A percentile compares a stretch with the other conserved stretches of the same genome.
phyloP scores from a whole-genome alignment of 1,284 basidiomycete species.

The Cerioporus squamosus region DNA sequence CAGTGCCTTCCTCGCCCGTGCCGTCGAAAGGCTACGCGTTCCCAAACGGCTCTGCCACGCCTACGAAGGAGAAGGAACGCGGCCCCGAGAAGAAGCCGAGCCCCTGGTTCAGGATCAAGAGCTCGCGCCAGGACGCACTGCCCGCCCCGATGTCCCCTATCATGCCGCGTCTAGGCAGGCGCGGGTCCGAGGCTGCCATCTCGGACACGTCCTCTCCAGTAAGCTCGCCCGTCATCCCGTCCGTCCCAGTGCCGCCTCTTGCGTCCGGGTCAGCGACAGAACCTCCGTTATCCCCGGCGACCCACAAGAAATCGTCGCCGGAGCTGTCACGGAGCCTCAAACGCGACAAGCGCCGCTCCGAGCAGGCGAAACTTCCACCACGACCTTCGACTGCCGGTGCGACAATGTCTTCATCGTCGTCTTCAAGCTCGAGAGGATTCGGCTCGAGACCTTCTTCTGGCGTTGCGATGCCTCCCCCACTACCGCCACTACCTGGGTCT shows the following conservation, averaged over 20 bases:
- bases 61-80: constrained; percentile 43
- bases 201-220: constrained; percentile 3
- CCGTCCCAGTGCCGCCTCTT: constrained; percentile 5
- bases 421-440: constrained; percentile 2
- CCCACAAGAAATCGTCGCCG: constrained; percentile 32
- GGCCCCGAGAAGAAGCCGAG: constrained; percentile 45
- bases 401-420: not conserved
- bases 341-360: constrained; percentile 17
- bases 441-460: constrained; percentile 20
- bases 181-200: constrained; percentile 25
- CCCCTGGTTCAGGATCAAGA: constrained; percentile 60
- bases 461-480: constrained; percentile 16
- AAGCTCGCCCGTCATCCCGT: constrained; percentile 5
- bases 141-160: constrained; percentile 15
- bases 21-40: constrained; percentile 14
- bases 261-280: constrained; percentile 9
- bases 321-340: constrained; percentile 22
- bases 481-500: constrained; percentile 29
- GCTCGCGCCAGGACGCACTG: constrained; percentile 24
- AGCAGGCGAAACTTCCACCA: not conserved
- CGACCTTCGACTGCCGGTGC: not conserved
- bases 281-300: constrained; percentile 11
- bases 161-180: constrained; percentile 13
- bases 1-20: constrained; percentile 19
- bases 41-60: constrained; percentile 18